These are phyloP conservation scores for Sorghum bicolor DNA, from an alignment of 176 grass and related monocot species.

Conservation along the genomic window Sorghum_bicolor_NCBIv3 NC_012871.2:69933001-69933500, in stretches of 20 bases:
- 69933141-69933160: conserved; percentile 3
- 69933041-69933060: not conserved
- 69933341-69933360: not conserved
- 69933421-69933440: not conserved
- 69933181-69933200: conserved; percentile 12
- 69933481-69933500: not conserved
- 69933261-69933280: not conserved
- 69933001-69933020: not conserved
- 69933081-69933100: not conserved
- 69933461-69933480: not conserved
- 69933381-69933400: not conserved
- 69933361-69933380: too few species aligned
- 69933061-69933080: not conserved
- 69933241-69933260: not conserved
- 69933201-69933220: conserved; percentile 1
- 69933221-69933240: not conserved
- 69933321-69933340: too few species aligned
- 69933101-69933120: not conserved
- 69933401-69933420: not conserved
- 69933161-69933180: not conserved
- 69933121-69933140: not conserved
- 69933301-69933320: too few species aligned
- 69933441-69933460: not conserved
- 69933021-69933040: not conserved
- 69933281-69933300: too few species aligned